phyloP scores from a whole-genome alignment of 371 early-diverging fungal genomes.

The Mortierella sp. region DNA sequence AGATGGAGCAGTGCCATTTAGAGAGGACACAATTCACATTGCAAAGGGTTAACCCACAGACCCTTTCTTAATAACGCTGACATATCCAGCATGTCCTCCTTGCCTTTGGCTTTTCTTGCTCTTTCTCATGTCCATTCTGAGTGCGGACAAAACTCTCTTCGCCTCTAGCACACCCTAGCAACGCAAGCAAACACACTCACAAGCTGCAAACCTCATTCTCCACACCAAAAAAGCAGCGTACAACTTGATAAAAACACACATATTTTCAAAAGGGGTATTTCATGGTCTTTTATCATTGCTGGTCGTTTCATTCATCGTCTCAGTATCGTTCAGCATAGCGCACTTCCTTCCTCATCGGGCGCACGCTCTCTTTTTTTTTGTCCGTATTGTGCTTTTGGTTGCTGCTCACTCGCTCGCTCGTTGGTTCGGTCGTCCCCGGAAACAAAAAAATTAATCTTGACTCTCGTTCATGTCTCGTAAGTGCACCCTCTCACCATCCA shows the following conservation, averaged over 20 bases:
- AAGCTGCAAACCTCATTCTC: not conserved
- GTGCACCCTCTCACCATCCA: not conserved
- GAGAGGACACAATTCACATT: not conserved
- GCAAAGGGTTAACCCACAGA: not conserved
- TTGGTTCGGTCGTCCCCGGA: not conserved
- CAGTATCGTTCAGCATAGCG: not conserved
- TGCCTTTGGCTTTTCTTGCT: not conserved
- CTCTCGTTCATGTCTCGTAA: constrained; percentile 1
- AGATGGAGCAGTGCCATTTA: not conserved
- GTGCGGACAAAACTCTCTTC: constrained; percentile 7
- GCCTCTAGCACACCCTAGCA: not conserved
- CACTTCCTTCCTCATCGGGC: not conserved
- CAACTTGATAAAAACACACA: not conserved
- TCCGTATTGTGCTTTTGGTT: not conserved
- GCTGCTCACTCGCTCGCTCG: not conserved
- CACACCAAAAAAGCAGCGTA: not conserved
- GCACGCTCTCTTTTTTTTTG: not conserved
- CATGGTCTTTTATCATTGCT: constrained; percentile 3
- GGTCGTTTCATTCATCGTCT: not conserved
- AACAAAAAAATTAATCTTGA: constrained; percentile 3
- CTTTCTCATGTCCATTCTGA: not conserved
- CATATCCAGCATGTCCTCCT: not conserved
- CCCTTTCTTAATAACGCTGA: not conserved
- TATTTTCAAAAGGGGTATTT: not conserved
- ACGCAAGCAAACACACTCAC: not conserved